phyloP scores from a whole-genome alignment of 139 green algal genomes.

The Micromonas commoda region DNA sequence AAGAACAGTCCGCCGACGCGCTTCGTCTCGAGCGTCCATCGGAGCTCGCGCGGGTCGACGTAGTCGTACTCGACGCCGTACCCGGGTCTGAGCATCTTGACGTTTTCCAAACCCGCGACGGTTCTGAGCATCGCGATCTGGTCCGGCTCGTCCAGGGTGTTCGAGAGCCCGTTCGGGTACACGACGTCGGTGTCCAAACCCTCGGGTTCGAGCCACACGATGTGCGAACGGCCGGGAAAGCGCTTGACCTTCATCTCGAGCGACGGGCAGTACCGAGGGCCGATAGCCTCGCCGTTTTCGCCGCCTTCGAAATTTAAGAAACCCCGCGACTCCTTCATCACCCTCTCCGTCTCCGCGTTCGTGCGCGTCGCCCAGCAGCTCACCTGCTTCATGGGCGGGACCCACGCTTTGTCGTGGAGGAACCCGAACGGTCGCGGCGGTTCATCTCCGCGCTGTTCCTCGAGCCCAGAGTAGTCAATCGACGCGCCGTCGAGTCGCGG shows the following conservation, averaged over 20 bases:
- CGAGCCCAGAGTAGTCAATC: constrained; percentile 67
- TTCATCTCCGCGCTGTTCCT: constrained; percentile 67
- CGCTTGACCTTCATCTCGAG: constrained; percentile 98
- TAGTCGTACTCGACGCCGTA: constrained; percentile 99
- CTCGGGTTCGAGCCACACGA: constrained; percentile 96
- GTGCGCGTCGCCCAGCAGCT: constrained; percentile 89
- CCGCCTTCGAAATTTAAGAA: not conserved
- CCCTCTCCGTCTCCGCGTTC: constrained; percentile 73
- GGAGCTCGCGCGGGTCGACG: constrained; percentile 81
- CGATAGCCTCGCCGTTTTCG: constrained; percentile 54
- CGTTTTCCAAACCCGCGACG: constrained; percentile 80
- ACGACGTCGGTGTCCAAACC: constrained; percentile 83
- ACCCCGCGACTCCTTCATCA: constrained; percentile 55
- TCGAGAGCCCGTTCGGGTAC: constrained; percentile 93
- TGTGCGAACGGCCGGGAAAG: constrained; percentile 91
- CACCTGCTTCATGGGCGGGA: constrained; percentile 54
- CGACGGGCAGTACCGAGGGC: constrained; percentile 91
- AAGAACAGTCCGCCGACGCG: constrained; percentile 85
- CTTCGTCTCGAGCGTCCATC: constrained; percentile 85
- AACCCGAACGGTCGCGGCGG: constrained; percentile 9
- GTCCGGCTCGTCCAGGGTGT: constrained; percentile 81
- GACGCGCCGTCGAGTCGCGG: constrained; percentile 79
- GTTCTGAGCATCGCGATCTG: constrained; percentile 88
- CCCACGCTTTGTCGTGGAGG: not conserved
- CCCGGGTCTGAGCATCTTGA: constrained; percentile 79